Conservation (phyloP, 164 flowering plant genomes). For the Nymphaea thermarum region DNA sequence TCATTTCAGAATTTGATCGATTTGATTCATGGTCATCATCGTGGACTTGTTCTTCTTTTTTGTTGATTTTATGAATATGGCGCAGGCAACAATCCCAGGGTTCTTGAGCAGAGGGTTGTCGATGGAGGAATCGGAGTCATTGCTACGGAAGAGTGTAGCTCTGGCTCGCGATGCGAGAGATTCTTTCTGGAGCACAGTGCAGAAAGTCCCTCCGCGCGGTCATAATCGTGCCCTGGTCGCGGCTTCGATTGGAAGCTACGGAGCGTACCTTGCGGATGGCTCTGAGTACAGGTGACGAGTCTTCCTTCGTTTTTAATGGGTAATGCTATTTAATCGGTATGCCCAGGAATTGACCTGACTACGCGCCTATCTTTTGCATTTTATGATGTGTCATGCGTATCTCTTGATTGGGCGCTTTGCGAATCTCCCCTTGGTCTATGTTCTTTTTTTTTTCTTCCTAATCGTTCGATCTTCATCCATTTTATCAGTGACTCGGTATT, state of each 20-base stretch:
- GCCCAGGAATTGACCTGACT: too few species aligned
- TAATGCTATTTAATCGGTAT: too few species aligned
- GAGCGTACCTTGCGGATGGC: slow-evolving; percentile 97
- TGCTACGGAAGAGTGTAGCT: slow-evolving; percentile 54
- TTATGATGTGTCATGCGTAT: too few species aligned
- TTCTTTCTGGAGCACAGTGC: slow-evolving; percentile 41
- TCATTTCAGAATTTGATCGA: not conserved
- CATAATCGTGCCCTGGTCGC: slow-evolving; percentile 70
- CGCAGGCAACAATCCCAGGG: slow-evolving; percentile 80
- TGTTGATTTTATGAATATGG: slow-evolving; percentile 2
- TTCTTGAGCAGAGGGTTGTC: slow-evolving; percentile 67
- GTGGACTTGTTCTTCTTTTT: not conserved
- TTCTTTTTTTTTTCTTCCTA: too few species aligned
- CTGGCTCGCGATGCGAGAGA: slow-evolving; percentile 78
- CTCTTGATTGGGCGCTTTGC: too few species aligned
- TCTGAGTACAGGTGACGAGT: slow-evolving; percentile 72
- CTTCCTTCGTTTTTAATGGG: too few species aligned
- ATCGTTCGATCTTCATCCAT: too few species aligned
- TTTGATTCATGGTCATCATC: not conserved
- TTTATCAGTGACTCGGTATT: too few species aligned
- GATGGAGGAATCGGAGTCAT: slow-evolving; percentile 41
- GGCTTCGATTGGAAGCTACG: slow-evolving; percentile 94
- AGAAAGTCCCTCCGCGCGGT: slow-evolving; percentile 13
- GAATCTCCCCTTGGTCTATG: too few species aligned
- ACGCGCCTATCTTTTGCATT: too few species aligned